Conservation (phyloP, 2,329 filamentous ascomycete genomes). For the Aaosphaeria arxii region DNA sequence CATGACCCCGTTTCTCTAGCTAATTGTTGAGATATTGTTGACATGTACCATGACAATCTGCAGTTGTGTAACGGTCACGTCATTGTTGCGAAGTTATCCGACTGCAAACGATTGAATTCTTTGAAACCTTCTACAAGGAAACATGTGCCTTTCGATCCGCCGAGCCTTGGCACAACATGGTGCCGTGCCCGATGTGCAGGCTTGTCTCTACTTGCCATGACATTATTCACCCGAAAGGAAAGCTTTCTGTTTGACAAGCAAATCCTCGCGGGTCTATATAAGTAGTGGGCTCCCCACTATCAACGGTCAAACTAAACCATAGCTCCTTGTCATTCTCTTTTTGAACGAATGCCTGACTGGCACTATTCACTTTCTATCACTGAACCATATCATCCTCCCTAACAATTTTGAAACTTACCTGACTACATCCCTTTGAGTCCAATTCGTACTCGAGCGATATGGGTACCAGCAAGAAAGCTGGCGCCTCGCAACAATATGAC, state of each 20-base stretch:
- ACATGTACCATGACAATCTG: too few relatives aligned
- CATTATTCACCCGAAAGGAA: neutral
- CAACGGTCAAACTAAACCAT: neutral
- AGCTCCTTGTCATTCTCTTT: too few relatives aligned
- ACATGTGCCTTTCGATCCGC: too few relatives aligned
- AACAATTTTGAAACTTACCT: neutral
- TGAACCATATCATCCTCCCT: slow-evolving; percentile 8
- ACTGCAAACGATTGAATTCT: too few relatives aligned
- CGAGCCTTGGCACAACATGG: too few relatives aligned
- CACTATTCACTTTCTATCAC: slow-evolving; percentile 3
- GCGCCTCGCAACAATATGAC: slow-evolving; percentile 8
- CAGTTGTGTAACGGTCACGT: too few relatives aligned
- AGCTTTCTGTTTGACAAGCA: neutral
- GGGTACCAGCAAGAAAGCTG: slow-evolving; percentile 10
- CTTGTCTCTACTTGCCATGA: neutral
- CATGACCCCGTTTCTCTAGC: too few relatives aligned
- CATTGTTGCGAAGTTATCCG: too few relatives aligned
- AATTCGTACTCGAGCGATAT: slow-evolving; percentile 2
- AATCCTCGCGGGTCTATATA: slow-evolving; percentile 1
- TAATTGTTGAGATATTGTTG: too few relatives aligned
- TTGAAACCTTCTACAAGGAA: too few relatives aligned
- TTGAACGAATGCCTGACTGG: slow-evolving; percentile 5
- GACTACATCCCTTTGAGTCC: neutral
- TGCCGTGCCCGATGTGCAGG: neutral
- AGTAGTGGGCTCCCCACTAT: neutral